phyloP scores from a whole-genome alignment of 495 filamentous ascomycete genomes.

The Rhypophila decipiens region DNA sequence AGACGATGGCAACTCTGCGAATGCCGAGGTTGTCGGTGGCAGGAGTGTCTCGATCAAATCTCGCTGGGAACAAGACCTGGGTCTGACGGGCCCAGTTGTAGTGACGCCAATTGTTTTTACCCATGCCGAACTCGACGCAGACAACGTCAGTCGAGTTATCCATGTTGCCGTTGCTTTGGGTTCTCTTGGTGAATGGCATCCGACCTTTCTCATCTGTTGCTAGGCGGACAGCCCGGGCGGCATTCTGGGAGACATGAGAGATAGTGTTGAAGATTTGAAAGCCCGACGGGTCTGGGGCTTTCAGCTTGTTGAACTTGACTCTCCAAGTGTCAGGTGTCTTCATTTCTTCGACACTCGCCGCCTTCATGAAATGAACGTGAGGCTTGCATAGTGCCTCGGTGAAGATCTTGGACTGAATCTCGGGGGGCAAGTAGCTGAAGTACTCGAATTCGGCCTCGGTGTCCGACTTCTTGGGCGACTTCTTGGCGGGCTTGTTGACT shows the following conservation, averaged over 20 bases:
- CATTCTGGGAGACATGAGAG: background rate
- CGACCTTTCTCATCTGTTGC: background rate
- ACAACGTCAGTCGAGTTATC: slow-evolving; percentile 5
- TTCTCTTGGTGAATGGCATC: slow-evolving; percentile 3
- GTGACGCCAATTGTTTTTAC: background rate
- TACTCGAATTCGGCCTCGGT: no score
- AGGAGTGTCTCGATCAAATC: no score
- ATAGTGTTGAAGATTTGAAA: background rate
- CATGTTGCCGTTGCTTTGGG: background rate
- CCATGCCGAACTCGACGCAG: background rate
- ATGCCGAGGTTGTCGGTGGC: no score
- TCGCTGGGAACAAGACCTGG: no score
- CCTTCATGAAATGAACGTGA: slow-evolving; percentile 5
- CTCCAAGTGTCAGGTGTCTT: background rate
- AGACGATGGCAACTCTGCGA: background rate
- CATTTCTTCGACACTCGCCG: background rate
- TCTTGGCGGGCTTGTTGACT: no score
- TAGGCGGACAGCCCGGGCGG: background rate
- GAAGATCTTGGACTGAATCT: slow-evolving; percentile 12
- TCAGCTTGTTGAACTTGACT: background rate
- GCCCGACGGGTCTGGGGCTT: slow-evolving; percentile 2
- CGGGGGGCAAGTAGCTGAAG: slow-evolving; percentile 5
- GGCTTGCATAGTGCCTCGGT: slow-evolving; percentile 15
- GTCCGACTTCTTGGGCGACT: no score
- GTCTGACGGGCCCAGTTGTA: slow-evolving; percentile 1